Base-by-base conservation (phyloP, 2,329 filamentous ascomycete genomes). In the Xylaria sp. region DNA sequence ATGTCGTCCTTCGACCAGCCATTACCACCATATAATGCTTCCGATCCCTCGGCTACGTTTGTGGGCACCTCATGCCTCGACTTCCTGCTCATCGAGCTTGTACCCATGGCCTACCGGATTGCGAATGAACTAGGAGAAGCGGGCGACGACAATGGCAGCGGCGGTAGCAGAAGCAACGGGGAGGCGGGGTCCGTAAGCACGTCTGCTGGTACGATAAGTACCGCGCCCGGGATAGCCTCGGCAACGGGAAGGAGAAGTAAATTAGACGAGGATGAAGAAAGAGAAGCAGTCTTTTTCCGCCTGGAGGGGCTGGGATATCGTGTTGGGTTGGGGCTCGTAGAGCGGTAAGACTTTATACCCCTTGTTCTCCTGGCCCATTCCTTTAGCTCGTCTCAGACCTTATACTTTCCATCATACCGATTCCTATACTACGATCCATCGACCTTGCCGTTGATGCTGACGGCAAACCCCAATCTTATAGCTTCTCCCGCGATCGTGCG, bases 11-110 rank as follows among this genome's bases (percentile, higher is more conserved):
- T 92, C 80, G 90, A 93, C 68, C 79, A 87, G 46, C 84, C 89
- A 47, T 81, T 88, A 72, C 88, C 89, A 2, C 87, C 88, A 14
- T 89, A 87, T 81, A 90, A 89, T 77, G 82, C 88, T 70, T 85
- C 84, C 68, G 92, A 96, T 78, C 90, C 92, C 38, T 83, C 83
- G 63, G 90, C 91, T 61, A 87, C 88, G 64, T 91, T 94, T 79
- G 84, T 97, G 71, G 90, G 87, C 79, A 87, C 90, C 60, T 95
- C 94, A 50, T 93, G 91, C 76, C 88, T 99, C 72, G 95, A 99
- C 78, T 90, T 99, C 71, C 87, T 99, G 60, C 87, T 99, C 71
- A 98, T 98, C 75, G 95, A 99, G 81, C 87, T 99, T 58, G 95
- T 99, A 15, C 95, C 95, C 40, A 90, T 98, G 82, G 92, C 94